phyloP scores from a whole-genome alignment of 768 basidiomycete genomes.

The Boletus patriciae region DNA sequence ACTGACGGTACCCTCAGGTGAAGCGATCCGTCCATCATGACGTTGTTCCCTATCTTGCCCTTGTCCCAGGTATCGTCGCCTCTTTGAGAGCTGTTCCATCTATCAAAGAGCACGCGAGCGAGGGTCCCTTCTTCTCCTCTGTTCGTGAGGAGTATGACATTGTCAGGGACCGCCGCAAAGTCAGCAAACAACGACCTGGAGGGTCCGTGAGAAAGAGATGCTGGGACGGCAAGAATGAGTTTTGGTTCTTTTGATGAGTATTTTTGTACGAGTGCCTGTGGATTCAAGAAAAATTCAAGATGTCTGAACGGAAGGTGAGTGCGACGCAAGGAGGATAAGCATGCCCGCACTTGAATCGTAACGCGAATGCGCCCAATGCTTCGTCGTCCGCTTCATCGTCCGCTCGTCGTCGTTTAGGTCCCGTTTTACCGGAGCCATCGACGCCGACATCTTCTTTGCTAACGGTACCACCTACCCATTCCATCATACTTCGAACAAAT shows the following conservation, averaged over 20 bases:
- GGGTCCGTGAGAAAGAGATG: conserved; percentile 89
- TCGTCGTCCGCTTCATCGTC: conserved; percentile 80
- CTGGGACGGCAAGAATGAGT: conserved; percentile 89
- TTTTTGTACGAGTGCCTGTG: conserved; percentile 73
- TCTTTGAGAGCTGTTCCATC: conserved; percentile 84
- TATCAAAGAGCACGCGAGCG: conserved; percentile 73
- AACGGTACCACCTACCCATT: conserved; percentile 96
- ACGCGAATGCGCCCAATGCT: conserved; percentile 77
- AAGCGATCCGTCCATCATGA: conserved; percentile 76
- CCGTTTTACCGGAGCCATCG: conserved; percentile 57
- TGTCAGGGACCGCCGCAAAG: conserved; percentile 80
- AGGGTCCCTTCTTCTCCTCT: conserved; percentile 81
- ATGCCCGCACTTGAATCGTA: conserved; percentile 80
- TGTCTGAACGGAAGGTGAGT: conserved; percentile 50
- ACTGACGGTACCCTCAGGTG: conserved; percentile 55
- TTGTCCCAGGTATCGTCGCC: conserved; percentile 83
- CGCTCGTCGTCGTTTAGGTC: conserved; percentile 52
- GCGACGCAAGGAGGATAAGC: background rate
- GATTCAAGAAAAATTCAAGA: conserved; percentile 88
- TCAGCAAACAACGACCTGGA: conserved; percentile 84
- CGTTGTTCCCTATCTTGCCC: conserved; percentile 82
- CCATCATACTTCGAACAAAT: conserved; percentile 95
- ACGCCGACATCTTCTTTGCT: conserved; percentile 90
- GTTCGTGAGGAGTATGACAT: conserved; percentile 83
- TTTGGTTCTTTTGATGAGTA: conserved; percentile 90